A percentile compares a stretch with the other conserved stretches of the same genome.
Evolutionary conservation across 495 filamentous ascomycete genomes (phyloP).

Genomic region (Monascus purpureus): DNA sequence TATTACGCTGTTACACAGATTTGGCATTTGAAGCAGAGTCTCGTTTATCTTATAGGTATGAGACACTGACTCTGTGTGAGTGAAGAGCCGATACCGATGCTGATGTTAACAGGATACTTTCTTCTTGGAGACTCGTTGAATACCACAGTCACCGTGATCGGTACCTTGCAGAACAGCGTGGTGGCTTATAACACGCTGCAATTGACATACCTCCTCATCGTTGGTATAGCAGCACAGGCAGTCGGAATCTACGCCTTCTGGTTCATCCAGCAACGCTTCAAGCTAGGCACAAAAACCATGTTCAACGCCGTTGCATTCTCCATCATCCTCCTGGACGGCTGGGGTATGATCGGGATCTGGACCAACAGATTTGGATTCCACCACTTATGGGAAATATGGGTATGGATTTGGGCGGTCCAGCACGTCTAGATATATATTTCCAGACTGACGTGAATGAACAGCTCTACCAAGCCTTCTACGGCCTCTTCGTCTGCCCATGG

Average conservation of each 20-base stretch:
- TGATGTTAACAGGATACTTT: slow-evolving; percentile 49
- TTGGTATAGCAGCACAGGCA: slow-evolving; percentile 48
- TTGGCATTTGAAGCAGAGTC: slow-evolving; percentile 48
- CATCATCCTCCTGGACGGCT: slow-evolving; percentile 46
- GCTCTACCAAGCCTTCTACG: slow-evolving; percentile 49
- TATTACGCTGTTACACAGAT: slow-evolving; percentile 42
- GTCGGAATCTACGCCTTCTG: slow-evolving; percentile 49
- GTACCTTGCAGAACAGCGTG: slow-evolving; percentile 46
- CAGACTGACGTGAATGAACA: slow-evolving; percentile 13
- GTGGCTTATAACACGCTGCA: slow-evolving; percentile 47
- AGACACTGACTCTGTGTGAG: too few species aligned
- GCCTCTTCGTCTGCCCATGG: slow-evolving; percentile 53
- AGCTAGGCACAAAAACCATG: slow-evolving; percentile 45
- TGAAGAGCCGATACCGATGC: too few species aligned
- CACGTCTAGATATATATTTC: slow-evolving; percentile 25
- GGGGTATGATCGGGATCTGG: slow-evolving; percentile 58
- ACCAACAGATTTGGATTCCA: slow-evolving; percentile 48
- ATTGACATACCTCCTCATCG: slow-evolving; percentile 47
- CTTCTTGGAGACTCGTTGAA: slow-evolving; percentile 50
- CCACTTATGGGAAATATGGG: slow-evolving; percentile 47
- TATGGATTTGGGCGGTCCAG: slow-evolving; percentile 15
- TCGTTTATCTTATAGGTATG: slow-evolving; percentile 46
- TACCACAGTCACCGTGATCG: slow-evolving; percentile 54
- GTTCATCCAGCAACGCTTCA: slow-evolving; percentile 38
- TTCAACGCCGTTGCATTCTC: slow-evolving; percentile 42